Percentiles rank a stretch among this genome's conserved stretches.
These are phyloP conservation scores for Elaphomyces granulatus DNA, from an alignment of 495 filamentous ascomycete genomes.

Conservation along the genomic window DNA sequence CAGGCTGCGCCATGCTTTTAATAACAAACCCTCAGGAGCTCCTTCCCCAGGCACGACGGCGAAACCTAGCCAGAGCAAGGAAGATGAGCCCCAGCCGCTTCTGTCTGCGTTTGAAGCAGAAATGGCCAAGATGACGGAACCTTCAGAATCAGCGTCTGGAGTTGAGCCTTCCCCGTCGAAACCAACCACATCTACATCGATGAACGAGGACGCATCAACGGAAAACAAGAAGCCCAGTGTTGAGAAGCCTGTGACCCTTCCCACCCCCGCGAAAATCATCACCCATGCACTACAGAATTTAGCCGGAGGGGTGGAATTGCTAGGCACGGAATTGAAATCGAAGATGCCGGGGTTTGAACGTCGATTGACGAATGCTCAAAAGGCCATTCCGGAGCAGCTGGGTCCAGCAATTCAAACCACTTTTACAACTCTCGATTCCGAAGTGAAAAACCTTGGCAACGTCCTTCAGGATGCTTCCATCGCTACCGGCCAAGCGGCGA, in stretches of 20 bases:
- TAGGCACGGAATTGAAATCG: slow-evolving; percentile 24
- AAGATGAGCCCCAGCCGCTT: slow-evolving; percentile 21
- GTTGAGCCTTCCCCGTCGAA: too few species aligned
- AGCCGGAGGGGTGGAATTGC: slow-evolving; percentile 20
- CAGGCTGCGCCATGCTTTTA: too few species aligned
- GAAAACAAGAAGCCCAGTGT: too few species aligned
- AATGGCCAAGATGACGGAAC: slow-evolving; percentile 29
- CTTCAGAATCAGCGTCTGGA: too few species aligned
- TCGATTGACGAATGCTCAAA: slow-evolving; percentile 26
- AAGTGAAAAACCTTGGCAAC: slow-evolving; percentile 23
- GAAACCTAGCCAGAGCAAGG: too few species aligned
- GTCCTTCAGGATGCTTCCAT: slow-evolving; percentile 29
- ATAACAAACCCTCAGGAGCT: too few species aligned
- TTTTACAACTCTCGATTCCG: slow-evolving; percentile 28
- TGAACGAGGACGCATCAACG: too few species aligned
- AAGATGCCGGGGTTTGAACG: slow-evolving; percentile 28
- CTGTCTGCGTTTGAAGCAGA: slow-evolving; percentile 40
- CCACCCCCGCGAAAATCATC: slow-evolving; percentile 15
- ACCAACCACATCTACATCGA: too few species aligned
- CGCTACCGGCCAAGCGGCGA: slow-evolving; percentile 23
- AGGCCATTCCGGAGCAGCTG: slow-evolving; percentile 28
- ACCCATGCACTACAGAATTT: slow-evolving; percentile 22
- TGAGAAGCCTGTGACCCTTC: slow-evolving; percentile 3
- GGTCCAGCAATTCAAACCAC: slow-evolving; percentile 25
- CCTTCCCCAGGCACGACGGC: too few species aligned